Base-by-base conservation (phyloP, 2,329 filamentous ascomycete species). In the Emergomyces pasteurianus region DNA sequence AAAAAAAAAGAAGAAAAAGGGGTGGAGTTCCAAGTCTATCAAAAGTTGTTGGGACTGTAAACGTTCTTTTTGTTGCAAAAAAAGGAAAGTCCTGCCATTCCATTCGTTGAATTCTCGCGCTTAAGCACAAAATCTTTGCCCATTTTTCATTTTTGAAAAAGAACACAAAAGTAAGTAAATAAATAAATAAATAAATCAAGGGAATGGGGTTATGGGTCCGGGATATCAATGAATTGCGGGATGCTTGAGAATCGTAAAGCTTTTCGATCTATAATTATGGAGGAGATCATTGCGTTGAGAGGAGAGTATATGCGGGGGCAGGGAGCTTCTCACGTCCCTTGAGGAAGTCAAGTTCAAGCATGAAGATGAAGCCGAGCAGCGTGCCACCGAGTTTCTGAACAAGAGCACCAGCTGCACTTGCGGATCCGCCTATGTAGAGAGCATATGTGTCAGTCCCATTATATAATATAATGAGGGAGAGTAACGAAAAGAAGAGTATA, bases 261-360 rank as follows among this genome's bases (percentile, higher is more conserved):
- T 43, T 43, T 42, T 43, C 21, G 26, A 31, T 28, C 14, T 18
- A 31, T 4, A n/a, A 21, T 43, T n/a, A n/a, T 31, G 12, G 26
- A 43, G 18, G 38, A 12, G 21, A 43, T 59, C 43, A 59, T 31
- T 58, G 62, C 18, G 62, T 83, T 53, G 80, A 86, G 64, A 99
- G 83, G 43, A 99, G 84, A 50, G 92, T 95, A 73, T 88, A 84
- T 58, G 92, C 87, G 12, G 91, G 90, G 60, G 86, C 87, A 67
- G 87, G 85, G 67, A 99, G 87, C 82, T 95, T 94, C 65, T 91
- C 87, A 68, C 90, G 86, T 67, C 94, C 94, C 73, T 95, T 90
- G 67, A 99, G 85, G 77, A 94, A 92, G 69, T 91, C 87, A 65
- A 99, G 87, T 77, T 97, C 92, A 73, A 97, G 88, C 70, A 99